A percentile compares a stretch with the other conserved stretches of the same genome.
These are phyloP conservation scores for Circinella umbellata DNA, from an alignment of 371 early-diverging fungal genomes.

Conservation along the genomic window DNA sequence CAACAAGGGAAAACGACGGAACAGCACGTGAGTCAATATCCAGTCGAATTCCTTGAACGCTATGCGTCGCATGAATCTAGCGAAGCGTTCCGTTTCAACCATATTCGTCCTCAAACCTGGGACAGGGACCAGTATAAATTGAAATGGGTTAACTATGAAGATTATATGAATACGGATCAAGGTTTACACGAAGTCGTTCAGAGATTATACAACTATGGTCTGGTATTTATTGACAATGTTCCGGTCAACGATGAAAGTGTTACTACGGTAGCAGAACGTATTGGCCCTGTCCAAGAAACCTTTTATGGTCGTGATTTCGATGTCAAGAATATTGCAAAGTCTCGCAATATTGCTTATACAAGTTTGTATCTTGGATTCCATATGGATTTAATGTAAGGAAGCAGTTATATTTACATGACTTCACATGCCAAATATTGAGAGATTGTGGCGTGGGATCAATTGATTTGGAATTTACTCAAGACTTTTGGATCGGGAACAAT, in stretches of 20 bases:
- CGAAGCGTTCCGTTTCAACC: constrained; percentile 42
- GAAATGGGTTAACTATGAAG: constrained; percentile 64
- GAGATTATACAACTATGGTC: constrained; percentile 71
- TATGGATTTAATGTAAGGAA: constrained; percentile 88
- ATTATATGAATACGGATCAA: constrained; percentile 65
- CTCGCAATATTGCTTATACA: constrained; percentile 91
- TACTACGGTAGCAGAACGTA: constrained; percentile 66
- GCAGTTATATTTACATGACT: neutral
- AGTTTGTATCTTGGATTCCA: constrained; percentile 83
- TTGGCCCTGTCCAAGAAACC: constrained; percentile 80
- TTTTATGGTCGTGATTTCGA: constrained; percentile 89
- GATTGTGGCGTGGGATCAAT: constrained; percentile 1
- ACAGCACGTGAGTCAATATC: constrained; percentile 50
- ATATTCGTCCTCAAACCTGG: constrained; percentile 55
- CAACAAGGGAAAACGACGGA: constrained; percentile 31
- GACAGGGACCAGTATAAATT: constrained; percentile 46
- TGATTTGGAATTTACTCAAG: constrained; percentile 7
- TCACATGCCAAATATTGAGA: neutral
- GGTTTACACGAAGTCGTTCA: constrained; percentile 61
- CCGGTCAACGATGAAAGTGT: constrained; percentile 63
- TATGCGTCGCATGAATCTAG: constrained; percentile 35
- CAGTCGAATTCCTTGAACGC: constrained; percentile 41
- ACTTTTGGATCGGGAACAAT: neutral
- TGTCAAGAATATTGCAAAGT: constrained; percentile 78
- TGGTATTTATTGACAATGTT: constrained; percentile 75